Conservation (phyloP, 306 rosid genomes). For the Acacia acuminata region DNA sequence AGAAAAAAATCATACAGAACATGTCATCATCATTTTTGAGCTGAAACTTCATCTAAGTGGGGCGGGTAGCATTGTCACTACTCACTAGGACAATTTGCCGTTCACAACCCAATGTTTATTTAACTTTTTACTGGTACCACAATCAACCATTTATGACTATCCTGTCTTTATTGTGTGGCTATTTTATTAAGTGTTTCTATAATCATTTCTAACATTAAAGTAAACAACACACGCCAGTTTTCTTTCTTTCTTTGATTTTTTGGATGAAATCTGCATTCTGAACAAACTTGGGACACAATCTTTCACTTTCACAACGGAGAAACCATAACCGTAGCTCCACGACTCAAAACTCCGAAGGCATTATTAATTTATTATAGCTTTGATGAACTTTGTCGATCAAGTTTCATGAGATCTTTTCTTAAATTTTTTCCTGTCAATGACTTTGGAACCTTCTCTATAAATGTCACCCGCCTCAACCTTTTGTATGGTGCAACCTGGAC, state of each 20-base stretch:
- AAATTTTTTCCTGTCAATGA: constrained; percentile 47
- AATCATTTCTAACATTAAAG: background rate
- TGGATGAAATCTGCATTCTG: background rate
- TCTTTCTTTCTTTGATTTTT: too few species aligned
- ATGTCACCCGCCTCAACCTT: constrained; percentile 45
- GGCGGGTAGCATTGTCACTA: too few species aligned
- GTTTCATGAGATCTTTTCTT: constrained; percentile 43
- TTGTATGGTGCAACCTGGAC: constrained; percentile 59
- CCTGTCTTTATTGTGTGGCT: too few species aligned
- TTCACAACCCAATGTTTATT: too few species aligned
- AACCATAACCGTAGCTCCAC: too few species aligned
- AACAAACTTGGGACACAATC: background rate
- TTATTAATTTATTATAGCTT: background rate
- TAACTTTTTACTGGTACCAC: background rate
- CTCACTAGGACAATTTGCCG: too few species aligned
- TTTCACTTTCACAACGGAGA: too few species aligned
- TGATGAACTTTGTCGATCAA: constrained; percentile 23
- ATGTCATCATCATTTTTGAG: too few species aligned
- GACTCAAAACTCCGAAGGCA: background rate
- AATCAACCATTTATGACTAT: background rate
- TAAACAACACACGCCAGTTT: background rate
- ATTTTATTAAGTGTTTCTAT: background rate
- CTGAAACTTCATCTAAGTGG: too few species aligned
- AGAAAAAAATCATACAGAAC: too few species aligned
- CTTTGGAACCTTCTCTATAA: constrained; percentile 46